Evolutionary conservation across 345 rosid genomes (phyloP).

Genomic region (Trapa bicornis): DNA sequence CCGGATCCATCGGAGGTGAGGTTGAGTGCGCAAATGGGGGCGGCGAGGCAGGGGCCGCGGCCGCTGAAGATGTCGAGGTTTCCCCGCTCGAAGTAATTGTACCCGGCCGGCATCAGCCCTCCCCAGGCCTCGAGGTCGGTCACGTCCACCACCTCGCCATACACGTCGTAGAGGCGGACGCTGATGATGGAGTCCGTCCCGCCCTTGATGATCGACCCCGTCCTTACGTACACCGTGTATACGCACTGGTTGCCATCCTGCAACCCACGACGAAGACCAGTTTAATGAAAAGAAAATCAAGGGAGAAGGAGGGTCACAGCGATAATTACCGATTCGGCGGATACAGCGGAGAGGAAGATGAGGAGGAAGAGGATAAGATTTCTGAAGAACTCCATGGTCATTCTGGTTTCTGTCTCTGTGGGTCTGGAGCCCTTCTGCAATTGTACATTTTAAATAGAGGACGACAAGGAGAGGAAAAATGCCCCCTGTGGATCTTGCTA

Average conservation of each 20-base stretch:
- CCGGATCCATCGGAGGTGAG: conserved; percentile 76
- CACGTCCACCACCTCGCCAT: conserved; percentile 35
- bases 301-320: too few species aligned
- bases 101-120: conserved; percentile 59
- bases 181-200: conserved; percentile 69
- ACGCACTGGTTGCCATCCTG: conserved; percentile 60
- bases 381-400: not conserved
- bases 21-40: conserved; percentile 54
- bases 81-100: conserved; percentile 85
- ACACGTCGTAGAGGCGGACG: conserved; percentile 31
- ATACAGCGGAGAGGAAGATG: not conserved
- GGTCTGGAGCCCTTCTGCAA: too few species aligned
- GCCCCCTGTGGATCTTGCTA: too few species aligned
- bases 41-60: conserved; percentile 37
- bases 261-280: not conserved
- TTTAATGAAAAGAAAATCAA: too few species aligned
- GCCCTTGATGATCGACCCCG: conserved; percentile 70
- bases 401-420: not conserved
- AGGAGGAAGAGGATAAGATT: not conserved
- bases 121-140: conserved; percentile 58
- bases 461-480: not conserved
- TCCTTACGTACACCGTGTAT: conserved; percentile 53
- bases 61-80: conserved; percentile 87
- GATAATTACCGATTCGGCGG: not conserved
- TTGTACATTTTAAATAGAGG: not conserved